Base-by-base conservation (phyloP, 345 rosid species). In the Eucalyptus globulus region DNA sequence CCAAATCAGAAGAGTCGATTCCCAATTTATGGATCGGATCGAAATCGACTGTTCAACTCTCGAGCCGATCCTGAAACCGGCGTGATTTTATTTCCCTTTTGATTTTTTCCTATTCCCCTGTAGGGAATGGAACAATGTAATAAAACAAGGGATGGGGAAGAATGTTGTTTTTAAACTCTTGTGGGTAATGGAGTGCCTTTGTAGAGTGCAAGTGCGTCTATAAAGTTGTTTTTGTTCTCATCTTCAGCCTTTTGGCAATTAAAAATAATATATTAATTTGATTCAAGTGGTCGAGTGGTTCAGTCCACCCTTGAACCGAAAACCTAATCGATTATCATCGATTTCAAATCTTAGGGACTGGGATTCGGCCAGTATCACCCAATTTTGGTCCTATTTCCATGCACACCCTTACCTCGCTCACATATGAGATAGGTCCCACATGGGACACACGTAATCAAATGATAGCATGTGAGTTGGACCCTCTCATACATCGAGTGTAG, bases 31-130 rank as follows among this genome's bases (percentile, higher is more conserved):
- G 69, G 1, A 29, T 12, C 1, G 0, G 34, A 29, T 62, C 2
- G 4, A 4, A 62, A 5, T 2, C 0, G 8, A 29, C 0, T 0
- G 0, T 27, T 2, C 1, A 0, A 62, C 4, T 29, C 7, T 56
- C 1, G 14, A 26, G 13, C 0, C 6, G 29, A 10, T 56, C 29
- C 0, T 24, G 2, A 22, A 56, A 24, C 0, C 0, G 6, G 29
- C 0, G 3, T 56, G 62, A 56, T 56, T 56, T 56, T 5, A 5
- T 56, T 24, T 56, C 0, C 5, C 11, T 24, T 4, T 56, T 56
- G 0, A 1, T 24, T 27, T 27, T 62, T 58, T 62, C 69, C 15
- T 62, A 12, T 6, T 27, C 9, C 17, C 16, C 2, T 29, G 2
- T 29, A 6, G 31, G 3, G 34, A 62, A 62, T 13, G 4, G 8